Evolutionary conservation across 2,329 filamentous ascomycete species (phyloP), one percentile per base, ranked within the genome.

Genomic region (Leptographium lundbergii): DNA sequence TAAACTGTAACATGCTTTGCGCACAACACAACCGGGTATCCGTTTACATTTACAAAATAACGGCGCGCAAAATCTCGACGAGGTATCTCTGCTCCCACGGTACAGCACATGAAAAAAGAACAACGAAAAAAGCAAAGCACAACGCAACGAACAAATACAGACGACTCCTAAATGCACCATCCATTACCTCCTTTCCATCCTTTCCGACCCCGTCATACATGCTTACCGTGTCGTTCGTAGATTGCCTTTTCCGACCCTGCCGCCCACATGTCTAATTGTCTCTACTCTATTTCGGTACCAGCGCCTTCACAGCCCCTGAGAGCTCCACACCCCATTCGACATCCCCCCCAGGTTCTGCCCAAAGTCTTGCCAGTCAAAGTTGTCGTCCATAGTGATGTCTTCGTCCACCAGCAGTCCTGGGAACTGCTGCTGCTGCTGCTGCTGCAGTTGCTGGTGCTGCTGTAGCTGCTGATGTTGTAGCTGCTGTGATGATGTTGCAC

Each of bases 321-420:
- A 59, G 53, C 61, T 60, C 65, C 65, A 67, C 2, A 65, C 63
- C 9, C 64, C 68, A 39, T 68, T 66, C 24, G 62, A 60, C 53
- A 66, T 63, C 27, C 66, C 69, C 27, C 66, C 67, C 47, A 71
- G 57, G n/a, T 63, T 71, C 63, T 71, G 68, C 27, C 70, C 69
- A 67, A 71, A 72, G 47, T 68, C 66, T 60, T 71, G 69, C 70
- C 71, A 72, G 62, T 72, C 69, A 61, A 72, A 71, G 24, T 68
- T 65, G 50, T 71, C 70, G 39, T 72, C 70, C 68, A 73, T 71
- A 36, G 68, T 69, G 14, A 71, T 65, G 59, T 72, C 71, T 17
- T 70, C 69, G 29, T 71, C 69, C 1, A 50, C 47, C 25, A 59
- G 60, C 52, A 57, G 61, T 58, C 53, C 62, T 60, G 61, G 66